phyloP scores from a whole-genome alignment of 805 yeast genomes.

The Starmerella floris region DNA sequence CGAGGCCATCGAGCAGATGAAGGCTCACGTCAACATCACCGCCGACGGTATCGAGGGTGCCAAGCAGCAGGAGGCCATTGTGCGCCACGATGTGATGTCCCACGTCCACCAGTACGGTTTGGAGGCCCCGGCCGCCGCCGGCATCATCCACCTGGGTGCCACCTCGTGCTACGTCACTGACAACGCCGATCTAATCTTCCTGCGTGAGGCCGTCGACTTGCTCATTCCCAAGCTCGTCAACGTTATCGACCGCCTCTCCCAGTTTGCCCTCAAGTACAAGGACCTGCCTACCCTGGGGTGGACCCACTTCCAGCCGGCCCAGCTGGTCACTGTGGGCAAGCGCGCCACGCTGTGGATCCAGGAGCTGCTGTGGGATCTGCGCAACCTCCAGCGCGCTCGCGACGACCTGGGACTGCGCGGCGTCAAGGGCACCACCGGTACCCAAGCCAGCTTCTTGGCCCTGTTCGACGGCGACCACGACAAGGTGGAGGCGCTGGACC shows the following conservation, averaged over 20 bases:
- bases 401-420: slow-evolving; percentile 94
- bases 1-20: slow-evolving; percentile 83
- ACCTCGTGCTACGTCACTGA: slow-evolving; percentile 97
- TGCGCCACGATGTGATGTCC: slow-evolving; percentile 98
- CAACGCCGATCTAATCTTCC: slow-evolving; percentile 91
- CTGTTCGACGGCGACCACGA: slow-evolving; percentile 95
- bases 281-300: slow-evolving; percentile 95
- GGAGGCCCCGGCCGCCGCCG: slow-evolving; percentile 90
- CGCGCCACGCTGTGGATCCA: slow-evolving; percentile 96
- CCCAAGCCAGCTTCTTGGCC: slow-evolving; percentile 91
- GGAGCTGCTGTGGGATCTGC: slow-evolving; percentile 92
- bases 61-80: slow-evolving; percentile 86
- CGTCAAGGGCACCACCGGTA: slow-evolving; percentile 98
- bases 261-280: slow-evolving; percentile 83
- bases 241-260: slow-evolving; percentile 77
- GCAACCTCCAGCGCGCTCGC: slow-evolving; percentile 92
- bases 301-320: slow-evolving; percentile 99
- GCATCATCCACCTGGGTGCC: slow-evolving; percentile 95
- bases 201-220: slow-evolving; percentile 89
- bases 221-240: slow-evolving; percentile 90
- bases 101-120: slow-evolving; percentile 93
- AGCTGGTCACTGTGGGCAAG: slow-evolving; percentile 95
- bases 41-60: slow-evolving; percentile 89
- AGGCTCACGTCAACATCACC: slow-evolving; percentile 61
- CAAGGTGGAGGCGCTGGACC: slow-evolving; percentile 84